These are phyloP conservation scores for Aspergillus pseudotamarii DNA, from an alignment of 2,329 filamentous ascomycete genomes.

Conservation along the genomic window DNA sequence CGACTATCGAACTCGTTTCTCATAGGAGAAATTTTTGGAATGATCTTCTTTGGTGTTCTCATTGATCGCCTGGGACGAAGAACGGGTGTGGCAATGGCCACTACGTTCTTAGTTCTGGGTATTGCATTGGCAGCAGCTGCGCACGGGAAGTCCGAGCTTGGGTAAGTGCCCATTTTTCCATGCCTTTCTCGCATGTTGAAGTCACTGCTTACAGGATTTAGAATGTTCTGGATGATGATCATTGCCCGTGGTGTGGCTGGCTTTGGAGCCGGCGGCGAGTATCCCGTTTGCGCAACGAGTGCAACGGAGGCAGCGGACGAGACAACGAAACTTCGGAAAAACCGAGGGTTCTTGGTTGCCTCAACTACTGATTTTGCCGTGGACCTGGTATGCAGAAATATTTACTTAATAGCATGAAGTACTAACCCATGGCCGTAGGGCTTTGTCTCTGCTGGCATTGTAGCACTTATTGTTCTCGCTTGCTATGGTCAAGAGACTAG, in stretches of 20 bases:
- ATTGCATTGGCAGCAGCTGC: slow-evolving; percentile 52
- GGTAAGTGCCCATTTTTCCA: slow-evolving; percentile 23
- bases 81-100: slow-evolving; percentile 53
- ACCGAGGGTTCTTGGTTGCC: slow-evolving; percentile 30
- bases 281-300: slow-evolving; percentile 32
- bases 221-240: slow-evolving; percentile 57
- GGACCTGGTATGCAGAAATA: slow-evolving; percentile 20
- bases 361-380: slow-evolving; percentile 29
- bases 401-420: background rate
- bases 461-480: slow-evolving; percentile 29
- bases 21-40: slow-evolving; percentile 60
- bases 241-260: slow-evolving; percentile 28
- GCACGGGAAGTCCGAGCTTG: slow-evolving; percentile 40
- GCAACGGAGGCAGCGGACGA: slow-evolving; percentile 32
- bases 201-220: slow-evolving; percentile 4
- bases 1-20: slow-evolving; percentile 59
- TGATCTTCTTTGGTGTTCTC: slow-evolving; percentile 56
- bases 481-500: slow-evolving; percentile 24
- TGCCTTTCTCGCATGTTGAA: no score
- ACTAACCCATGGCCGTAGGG: slow-evolving; percentile 17
- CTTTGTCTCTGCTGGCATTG: slow-evolving; percentile 26
- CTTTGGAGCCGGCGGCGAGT: slow-evolving; percentile 47
- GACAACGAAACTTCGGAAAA: slow-evolving; percentile 21
- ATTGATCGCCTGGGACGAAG: slow-evolving; percentile 56
- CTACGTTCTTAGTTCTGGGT: slow-evolving; percentile 51